Evolutionary conservation across 202 grass and related monocot species (phyloP).

Genomic region (Panicum virgatum): DNA sequence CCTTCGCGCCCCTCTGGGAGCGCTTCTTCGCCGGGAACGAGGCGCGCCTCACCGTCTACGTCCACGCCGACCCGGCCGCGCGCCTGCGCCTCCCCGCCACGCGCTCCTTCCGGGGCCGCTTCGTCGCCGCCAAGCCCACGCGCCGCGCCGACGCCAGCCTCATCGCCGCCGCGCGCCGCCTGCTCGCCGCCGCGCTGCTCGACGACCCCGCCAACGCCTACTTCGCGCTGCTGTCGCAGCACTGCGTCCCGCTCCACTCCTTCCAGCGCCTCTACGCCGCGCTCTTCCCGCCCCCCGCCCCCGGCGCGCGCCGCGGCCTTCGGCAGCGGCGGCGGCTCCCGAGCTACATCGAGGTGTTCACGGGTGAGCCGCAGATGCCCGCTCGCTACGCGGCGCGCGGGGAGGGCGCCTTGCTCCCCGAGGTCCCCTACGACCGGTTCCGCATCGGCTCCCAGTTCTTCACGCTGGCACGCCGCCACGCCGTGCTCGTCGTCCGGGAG

Average conservation of each 20-base stretch:
- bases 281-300: slow-evolving; percentile 21
- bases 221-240: slow-evolving; percentile 72
- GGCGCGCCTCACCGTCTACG: slow-evolving; percentile 47
- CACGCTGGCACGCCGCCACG: slow-evolving; percentile 63
- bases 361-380: slow-evolving; percentile 57
- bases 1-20: slow-evolving; percentile 80
- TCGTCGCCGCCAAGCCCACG: slow-evolving; percentile 64
- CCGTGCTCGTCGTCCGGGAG: slow-evolving; percentile 61
- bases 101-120: slow-evolving; percentile 51
- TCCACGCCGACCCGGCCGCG: slow-evolving; percentile 64
- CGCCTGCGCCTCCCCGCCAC: slow-evolving; percentile 24
- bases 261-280: slow-evolving; percentile 57
- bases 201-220: slow-evolving; percentile 70
- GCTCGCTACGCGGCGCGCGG: slow-evolving; percentile 66
- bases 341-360: slow-evolving; percentile 89
- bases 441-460: slow-evolving; percentile 86
- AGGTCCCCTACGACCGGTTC: slow-evolving; percentile 69
- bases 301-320: no score
- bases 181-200: slow-evolving; percentile 56
- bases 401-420: slow-evolving; percentile 64
- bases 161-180: slow-evolving; percentile 65
- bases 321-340: not conserved
- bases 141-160: slow-evolving; percentile 67
- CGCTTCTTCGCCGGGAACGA: slow-evolving; percentile 61
- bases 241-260: slow-evolving; percentile 75